Evolutionary conservation across 495 filamentous ascomycete species (phyloP).

Genomic region (Tetracladium marchalianum): DNA sequence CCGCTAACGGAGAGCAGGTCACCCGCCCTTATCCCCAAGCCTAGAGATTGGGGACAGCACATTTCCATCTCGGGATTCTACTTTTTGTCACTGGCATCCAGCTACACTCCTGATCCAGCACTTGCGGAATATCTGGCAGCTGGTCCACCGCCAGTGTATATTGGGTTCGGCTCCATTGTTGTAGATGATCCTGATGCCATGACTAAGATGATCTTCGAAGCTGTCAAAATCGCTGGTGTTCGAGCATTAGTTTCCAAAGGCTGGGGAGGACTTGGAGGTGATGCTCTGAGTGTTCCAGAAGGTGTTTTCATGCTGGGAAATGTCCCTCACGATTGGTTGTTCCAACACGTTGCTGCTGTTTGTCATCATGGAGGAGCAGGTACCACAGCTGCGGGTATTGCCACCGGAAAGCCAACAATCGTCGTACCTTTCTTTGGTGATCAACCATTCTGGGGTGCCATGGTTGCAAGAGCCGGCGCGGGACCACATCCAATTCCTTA

Average conservation of each 20-base stretch:
- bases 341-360: slow-evolving; percentile 62
- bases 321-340: slow-evolving; percentile 77
- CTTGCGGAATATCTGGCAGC: slow-evolving; percentile 53
- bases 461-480: slow-evolving; percentile 62
- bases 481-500: slow-evolving; percentile 64
- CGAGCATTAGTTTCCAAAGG: slow-evolving; percentile 72
- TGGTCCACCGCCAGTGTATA: slow-evolving; percentile 65
- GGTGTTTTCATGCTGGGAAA: slow-evolving; percentile 71
- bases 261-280: slow-evolving; percentile 66
- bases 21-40: slow-evolving; percentile 71
- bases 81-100: slow-evolving; percentile 54
- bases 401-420: slow-evolving; percentile 57
- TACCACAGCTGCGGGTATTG: slow-evolving; percentile 67
- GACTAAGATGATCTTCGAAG: slow-evolving; percentile 59
- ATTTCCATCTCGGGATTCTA: slow-evolving; percentile 67
- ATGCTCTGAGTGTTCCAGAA: slow-evolving; percentile 48
- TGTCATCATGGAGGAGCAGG: slow-evolving; percentile 79
- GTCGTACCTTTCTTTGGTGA: slow-evolving; percentile 83
- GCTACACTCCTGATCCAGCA: slow-evolving; percentile 53
- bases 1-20: slow-evolving; percentile 31
- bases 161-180: slow-evolving; percentile 77
- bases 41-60: slow-evolving; percentile 62
- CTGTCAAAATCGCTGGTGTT: slow-evolving; percentile 51
- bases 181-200: slow-evolving; percentile 62
- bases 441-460: slow-evolving; percentile 74